Evolutionary conservation across 192 early-diverging fungal species (phyloP), one percentile per base, ranked within the genome.

Genomic region (Coemansia erecta): DNA sequence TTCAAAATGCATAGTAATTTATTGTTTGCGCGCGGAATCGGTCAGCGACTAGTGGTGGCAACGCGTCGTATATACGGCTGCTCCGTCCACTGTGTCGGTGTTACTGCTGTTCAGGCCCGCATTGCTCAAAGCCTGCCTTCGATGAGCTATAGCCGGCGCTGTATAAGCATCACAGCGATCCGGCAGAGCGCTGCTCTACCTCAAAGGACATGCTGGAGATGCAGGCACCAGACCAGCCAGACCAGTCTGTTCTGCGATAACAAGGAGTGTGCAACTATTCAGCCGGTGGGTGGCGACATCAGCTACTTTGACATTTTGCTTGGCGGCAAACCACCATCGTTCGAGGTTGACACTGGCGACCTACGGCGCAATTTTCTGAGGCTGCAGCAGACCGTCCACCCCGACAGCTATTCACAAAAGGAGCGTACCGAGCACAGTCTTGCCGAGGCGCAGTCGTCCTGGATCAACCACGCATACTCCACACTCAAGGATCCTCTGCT

Each of bases 391-490:
- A 64, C 59, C 0, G 87, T 92, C 9, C 94, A 97, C 67, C 94
- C 94, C 2, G 94, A 97, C 66, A 87, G 86, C 42, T 92, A 83
- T 53, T 81, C 86, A 12, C 81, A 84, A 46, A 64, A 43, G 40
- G 61, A 46, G 40, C 62, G 58, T 6, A 41, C 56, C 17, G 71
- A 79, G 57, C 64, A 63, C 47, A 64, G 49, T 48, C 66, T 71
- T 37, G 77, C 77, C 19, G 68, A 67, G 39, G 42, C 58, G 1
- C 92, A 91, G 54, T 94, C 92, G 0, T 83, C 90, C 3, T 85
- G 88, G 60, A 84, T 92, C 44, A 96, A 96, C 83, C 91, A 94
- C 60, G 94, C 89, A 11, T 93, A 93, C 55, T 73, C 91, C 19
- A 86, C 86, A 15, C 73, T 96, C 19, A 69, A 83, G 31, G 86